phyloP scores from a whole-genome alignment of 1,284 basidiomycete species.

The Cutaneotrichosporon curvatum region DNA sequence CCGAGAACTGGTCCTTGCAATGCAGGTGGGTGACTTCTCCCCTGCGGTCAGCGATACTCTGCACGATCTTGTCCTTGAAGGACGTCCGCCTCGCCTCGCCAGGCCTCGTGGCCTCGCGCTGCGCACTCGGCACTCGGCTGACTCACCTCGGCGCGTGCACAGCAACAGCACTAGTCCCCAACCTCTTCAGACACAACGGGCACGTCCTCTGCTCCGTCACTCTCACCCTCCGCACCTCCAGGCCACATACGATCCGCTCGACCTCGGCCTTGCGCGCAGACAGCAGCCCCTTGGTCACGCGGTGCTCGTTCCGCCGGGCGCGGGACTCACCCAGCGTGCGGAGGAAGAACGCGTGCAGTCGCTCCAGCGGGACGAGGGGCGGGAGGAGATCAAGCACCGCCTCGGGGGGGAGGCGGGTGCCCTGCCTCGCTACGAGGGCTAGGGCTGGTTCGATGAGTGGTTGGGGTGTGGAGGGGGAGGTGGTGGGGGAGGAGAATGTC shows the following conservation, averaged over 20 bases:
- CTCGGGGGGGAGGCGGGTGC: conserved; percentile 67
- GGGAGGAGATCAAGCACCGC: conserved; percentile 80
- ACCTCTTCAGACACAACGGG: conserved; percentile 87
- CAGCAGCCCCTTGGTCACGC: conserved; percentile 11
- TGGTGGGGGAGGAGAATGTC: conserved; percentile 2
- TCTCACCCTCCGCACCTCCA: conserved; percentile 77
- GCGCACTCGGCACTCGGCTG: too few relatives aligned
- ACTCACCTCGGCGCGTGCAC: conserved; percentile 68
- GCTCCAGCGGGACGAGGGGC: conserved; percentile 64
- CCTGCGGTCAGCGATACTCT: conserved; percentile 1
- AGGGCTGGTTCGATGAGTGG: conserved; percentile 67
- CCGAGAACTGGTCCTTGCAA: conserved; percentile 73
- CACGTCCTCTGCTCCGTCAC: conserved; percentile 91
- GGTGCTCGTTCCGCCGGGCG: conserved; percentile 13
- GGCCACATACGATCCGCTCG: conserved; percentile 60
- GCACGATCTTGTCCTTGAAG: too few relatives aligned
- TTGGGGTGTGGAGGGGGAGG: neutral
- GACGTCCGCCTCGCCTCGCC: too few relatives aligned
- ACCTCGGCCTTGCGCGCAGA: conserved; percentile 56
- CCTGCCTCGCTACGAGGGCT: conserved; percentile 73
- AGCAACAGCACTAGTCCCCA: conserved; percentile 90
- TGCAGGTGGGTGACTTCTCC: conserved; percentile 92
- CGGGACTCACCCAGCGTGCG: conserved; percentile 56
- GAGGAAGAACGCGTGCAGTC: conserved; percentile 66
- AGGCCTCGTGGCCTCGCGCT: too few relatives aligned